phyloP scores from a whole-genome alignment of 1,284 basidiomycete genomes.

The Bjerkandera adusta region DNA sequence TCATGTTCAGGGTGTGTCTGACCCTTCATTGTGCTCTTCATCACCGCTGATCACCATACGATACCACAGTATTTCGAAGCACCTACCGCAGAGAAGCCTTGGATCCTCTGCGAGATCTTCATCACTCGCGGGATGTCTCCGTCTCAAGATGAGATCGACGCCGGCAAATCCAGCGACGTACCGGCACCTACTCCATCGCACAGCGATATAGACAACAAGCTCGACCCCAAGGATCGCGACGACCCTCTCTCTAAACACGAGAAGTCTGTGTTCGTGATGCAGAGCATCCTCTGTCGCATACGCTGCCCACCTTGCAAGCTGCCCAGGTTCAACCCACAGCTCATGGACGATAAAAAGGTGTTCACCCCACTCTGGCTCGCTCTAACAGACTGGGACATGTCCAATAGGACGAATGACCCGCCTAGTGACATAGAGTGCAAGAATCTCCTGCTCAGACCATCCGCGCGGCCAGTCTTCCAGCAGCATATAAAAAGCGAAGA shows the following conservation, averaged over 20 bases:
- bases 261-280: background rate
- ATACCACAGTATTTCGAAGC: constrained; percentile 5
- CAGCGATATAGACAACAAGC: too few species aligned
- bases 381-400: background rate
- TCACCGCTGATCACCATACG: background rate
- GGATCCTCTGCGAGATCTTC: constrained; percentile 7
- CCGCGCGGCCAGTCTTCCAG: background rate
- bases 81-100: constrained; percentile 4
- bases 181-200: background rate
- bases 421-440: background rate
- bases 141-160: background rate
- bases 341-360: background rate
- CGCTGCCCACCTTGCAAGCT: constrained; percentile 2
- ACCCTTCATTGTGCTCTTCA: background rate
- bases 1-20: constrained; percentile 2
- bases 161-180: background rate
- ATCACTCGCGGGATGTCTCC: background rate
- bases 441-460: background rate
- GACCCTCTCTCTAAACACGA: background rate
- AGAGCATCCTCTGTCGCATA: constrained; percentile 2
- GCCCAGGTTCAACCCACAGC: background rate
- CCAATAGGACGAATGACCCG: background rate
- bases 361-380: background rate
- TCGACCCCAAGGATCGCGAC: background rate
- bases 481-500: background rate